Percentiles rank a stretch among this genome's conserved stretches.
Conservation (phyloP, 2,329 filamentous ascomycete genomes). For the Akanthomyces muscarius region DNA sequence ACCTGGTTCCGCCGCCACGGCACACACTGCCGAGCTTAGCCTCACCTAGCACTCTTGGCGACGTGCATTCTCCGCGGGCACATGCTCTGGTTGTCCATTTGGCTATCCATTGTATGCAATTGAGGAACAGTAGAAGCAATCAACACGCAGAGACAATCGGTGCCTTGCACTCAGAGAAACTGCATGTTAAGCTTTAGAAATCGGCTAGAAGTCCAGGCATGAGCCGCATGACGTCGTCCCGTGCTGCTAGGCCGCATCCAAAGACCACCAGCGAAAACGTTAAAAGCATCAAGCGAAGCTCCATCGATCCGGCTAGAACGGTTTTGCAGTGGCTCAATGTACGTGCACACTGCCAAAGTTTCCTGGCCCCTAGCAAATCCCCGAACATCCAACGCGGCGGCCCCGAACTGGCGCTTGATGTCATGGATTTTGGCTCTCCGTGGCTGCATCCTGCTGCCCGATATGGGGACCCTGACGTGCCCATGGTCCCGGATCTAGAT, state of each 20-base stretch:
- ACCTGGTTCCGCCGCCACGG: not conserved
- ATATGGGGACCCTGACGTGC: not conserved
- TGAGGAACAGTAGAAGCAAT: too few relatives aligned
- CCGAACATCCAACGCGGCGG: not conserved
- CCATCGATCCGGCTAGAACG: not conserved
- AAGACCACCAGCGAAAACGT: not conserved
- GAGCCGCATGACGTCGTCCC: conserved; percentile 3
- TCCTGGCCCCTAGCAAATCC: not conserved
- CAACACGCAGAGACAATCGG: too few relatives aligned
- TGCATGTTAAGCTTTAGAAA: not conserved
- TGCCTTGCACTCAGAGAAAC: not conserved
- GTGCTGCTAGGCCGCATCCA: not conserved
- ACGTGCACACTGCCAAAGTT: not conserved
- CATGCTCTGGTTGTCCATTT: too few relatives aligned
- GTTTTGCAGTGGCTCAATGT: not conserved
- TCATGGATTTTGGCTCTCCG: not conserved
- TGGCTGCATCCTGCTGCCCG: not conserved
- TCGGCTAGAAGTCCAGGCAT: not conserved
- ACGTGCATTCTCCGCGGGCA: not conserved
- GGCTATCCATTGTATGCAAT: not conserved
- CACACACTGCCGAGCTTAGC: conserved; percentile 2
- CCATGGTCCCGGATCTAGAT: not conserved
- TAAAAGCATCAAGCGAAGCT: not conserved
- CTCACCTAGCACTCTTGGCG: not conserved
- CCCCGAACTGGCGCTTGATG: not conserved